A percentile compares a stretch with the other conserved stretches of the same genome.
Evolutionary conservation across 768 basidiomycete genomes (phyloP).

Genomic region (Multifurca ochricompacta): DNA sequence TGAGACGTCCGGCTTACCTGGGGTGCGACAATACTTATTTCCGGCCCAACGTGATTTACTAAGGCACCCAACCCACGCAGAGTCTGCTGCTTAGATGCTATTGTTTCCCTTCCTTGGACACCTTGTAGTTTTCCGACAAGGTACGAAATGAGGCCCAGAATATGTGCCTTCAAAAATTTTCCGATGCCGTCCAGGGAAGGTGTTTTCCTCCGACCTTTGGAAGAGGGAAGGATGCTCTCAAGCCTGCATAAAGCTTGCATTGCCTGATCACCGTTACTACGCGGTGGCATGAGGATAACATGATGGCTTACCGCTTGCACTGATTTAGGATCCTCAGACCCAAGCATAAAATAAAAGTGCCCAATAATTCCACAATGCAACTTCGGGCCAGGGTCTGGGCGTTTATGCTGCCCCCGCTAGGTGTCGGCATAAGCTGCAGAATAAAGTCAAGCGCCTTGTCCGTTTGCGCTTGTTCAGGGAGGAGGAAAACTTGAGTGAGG

Average conservation of each 20-base stretch:
- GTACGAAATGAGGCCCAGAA: slow-evolving; percentile 78
- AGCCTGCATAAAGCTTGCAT: slow-evolving; percentile 39
- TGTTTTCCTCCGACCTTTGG: slow-evolving; percentile 25
- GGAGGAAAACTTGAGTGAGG: slow-evolving; percentile 58
- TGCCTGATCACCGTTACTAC: slow-evolving; percentile 28
- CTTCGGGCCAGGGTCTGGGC: slow-evolving; percentile 52
- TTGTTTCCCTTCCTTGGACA: slow-evolving; percentile 65
- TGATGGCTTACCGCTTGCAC: slow-evolving; percentile 28
- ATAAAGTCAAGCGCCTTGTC: slow-evolving; percentile 57
- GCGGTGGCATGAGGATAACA: neutral
- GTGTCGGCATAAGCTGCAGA: slow-evolving; percentile 45
- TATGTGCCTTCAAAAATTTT: slow-evolving; percentile 60
- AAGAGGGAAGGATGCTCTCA: slow-evolving; percentile 27
- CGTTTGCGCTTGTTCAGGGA: slow-evolving; percentile 47
- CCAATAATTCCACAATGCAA: slow-evolving; percentile 60
- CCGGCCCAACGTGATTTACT: slow-evolving; percentile 58
- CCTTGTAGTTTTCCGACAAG: slow-evolving; percentile 86
- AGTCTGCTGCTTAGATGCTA: slow-evolving; percentile 63
- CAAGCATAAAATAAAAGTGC: slow-evolving; percentile 71
- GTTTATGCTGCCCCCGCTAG: slow-evolving; percentile 31
- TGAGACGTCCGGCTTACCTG: slow-evolving; percentile 47
- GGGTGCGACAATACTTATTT: slow-evolving; percentile 70
- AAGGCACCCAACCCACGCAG: slow-evolving; percentile 71
- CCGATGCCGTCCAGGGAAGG: slow-evolving; percentile 36
- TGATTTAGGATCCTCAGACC: slow-evolving; percentile 49